Percentiles rank a stretch among this genome's conserved stretches.
These are phyloP conservation scores for Penicillium samsonianum DNA, from an alignment of 495 filamentous ascomycete genomes.

Conservation along the genomic window DNA sequence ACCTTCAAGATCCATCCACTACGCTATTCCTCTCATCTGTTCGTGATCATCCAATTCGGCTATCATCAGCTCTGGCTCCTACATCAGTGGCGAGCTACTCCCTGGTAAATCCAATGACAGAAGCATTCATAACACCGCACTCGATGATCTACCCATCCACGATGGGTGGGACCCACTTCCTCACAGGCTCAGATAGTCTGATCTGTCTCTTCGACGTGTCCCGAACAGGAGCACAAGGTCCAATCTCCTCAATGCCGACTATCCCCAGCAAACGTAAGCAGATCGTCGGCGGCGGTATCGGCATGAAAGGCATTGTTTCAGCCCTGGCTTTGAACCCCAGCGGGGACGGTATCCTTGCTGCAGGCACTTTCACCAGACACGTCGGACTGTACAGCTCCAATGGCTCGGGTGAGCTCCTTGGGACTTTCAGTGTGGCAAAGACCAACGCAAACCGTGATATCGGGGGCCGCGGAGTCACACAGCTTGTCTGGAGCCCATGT, in stretches of 20 bases:
- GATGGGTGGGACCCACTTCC: conserved; percentile 55
- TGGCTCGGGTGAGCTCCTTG: conserved; percentile 64
- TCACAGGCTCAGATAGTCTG: conserved; percentile 72
- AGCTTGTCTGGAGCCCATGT: conserved; percentile 78
- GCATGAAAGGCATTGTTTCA: conserved; percentile 82
- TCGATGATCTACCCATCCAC: conserved; percentile 67
- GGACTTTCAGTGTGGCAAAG: conserved; percentile 59
- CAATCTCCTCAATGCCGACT: conserved; percentile 64
- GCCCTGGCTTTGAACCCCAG: conserved; percentile 56
- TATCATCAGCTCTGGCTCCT: conserved; percentile 59
- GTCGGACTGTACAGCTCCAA: conserved; percentile 75
- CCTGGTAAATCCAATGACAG: conserved; percentile 71
- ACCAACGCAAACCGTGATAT: conserved; percentile 44
- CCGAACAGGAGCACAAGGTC: conserved; percentile 60
- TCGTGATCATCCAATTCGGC: conserved; percentile 73
- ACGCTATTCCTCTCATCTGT: conserved; percentile 67
- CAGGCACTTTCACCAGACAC: conserved; percentile 77
- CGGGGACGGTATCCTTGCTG: conserved; percentile 65
- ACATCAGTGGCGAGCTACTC: conserved; percentile 62
- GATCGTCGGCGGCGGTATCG: conserved; percentile 66
- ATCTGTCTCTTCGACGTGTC: conserved; percentile 79
- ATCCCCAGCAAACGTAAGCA: conserved; percentile 74
- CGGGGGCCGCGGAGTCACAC: conserved; percentile 69
- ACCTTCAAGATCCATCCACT: conserved; percentile 63
- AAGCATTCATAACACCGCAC: conserved; percentile 73